Percentiles rank a stretch among this genome's conserved stretches.
Conservation (phyloP, 192 early-diverging fungal genomes). For the Pilobolus umbonatus region DNA sequence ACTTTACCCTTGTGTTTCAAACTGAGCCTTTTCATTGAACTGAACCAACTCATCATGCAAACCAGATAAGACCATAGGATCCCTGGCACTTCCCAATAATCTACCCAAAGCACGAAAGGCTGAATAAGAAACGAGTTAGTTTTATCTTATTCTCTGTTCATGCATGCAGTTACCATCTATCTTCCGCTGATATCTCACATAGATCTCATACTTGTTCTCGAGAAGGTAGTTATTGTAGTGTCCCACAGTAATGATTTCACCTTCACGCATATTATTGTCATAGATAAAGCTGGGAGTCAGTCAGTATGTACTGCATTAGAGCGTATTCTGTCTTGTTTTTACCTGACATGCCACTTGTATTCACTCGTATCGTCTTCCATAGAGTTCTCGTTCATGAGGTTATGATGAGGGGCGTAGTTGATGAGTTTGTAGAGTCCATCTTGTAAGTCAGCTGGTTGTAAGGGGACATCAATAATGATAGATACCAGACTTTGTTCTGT, state of each 20-base stretch:
- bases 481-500: background rate
- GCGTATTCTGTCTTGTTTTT: background rate
- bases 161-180: conserved; percentile 55
- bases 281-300: conserved; percentile 23
- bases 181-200: conserved; percentile 53
- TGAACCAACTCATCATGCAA: conserved; percentile 34
- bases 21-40: conserved; percentile 59
- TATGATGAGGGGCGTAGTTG: conserved; percentile 21
- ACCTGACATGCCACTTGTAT: conserved; percentile 21
- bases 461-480: conserved; percentile 15
- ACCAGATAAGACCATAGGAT: conserved; percentile 9
- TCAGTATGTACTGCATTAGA: background rate
- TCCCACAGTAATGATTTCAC: conserved; percentile 16
- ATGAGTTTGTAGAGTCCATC: conserved; percentile 29
- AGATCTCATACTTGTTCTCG: conserved; percentile 33
- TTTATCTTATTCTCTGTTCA: background rate
- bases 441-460: conserved; percentile 27
- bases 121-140: background rate
- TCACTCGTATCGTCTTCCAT: conserved; percentile 19
- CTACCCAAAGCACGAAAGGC: conserved; percentile 75
- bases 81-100: conserved; percentile 47
- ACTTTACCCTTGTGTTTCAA: conserved; percentile 61
- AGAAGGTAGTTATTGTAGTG: conserved; percentile 8
- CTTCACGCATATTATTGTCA: conserved; percentile 26
- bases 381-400: conserved; percentile 21